A percentile compares a stretch with the other conserved stretches of the same genome.
Conservation (phyloP, 768 basidiomycete species). For the Harrya chromipes region DNA sequence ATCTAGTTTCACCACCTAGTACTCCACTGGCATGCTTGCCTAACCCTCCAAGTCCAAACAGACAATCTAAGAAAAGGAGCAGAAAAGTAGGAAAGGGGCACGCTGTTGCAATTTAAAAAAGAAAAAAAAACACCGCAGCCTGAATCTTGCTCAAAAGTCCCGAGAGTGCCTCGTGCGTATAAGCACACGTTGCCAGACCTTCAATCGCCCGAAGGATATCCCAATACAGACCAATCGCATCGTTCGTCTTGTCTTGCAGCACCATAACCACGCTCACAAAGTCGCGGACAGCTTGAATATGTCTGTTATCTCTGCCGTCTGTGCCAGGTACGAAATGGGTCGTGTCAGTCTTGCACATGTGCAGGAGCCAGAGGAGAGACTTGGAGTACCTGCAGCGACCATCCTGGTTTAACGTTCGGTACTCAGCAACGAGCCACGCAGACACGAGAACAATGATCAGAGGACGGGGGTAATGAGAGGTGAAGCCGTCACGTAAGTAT, state of each 20-base stretch:
- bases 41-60: conserved; percentile 95
- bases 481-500: too few relatives aligned
- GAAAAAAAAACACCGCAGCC: too few relatives aligned
- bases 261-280: conserved; percentile 92
- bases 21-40: conserved; percentile 90
- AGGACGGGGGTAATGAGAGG: too few relatives aligned
- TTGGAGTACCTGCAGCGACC: conserved; percentile 84
- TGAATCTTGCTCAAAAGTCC: conserved; percentile 79
- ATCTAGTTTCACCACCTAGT: conserved; percentile 85
- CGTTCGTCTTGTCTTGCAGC: conserved; percentile 95
- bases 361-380: not conserved
- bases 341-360: conserved; percentile 28
- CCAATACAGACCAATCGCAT: conserved; percentile 85
- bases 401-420: conserved; percentile 91
- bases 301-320: conserved; percentile 82
- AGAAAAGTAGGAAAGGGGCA: not conserved
- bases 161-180: conserved; percentile 78
- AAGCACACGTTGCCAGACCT: conserved; percentile 83
- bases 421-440: conserved; percentile 93
- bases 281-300: conserved; percentile 92
- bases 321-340: conserved; percentile 67
- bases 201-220: conserved; percentile 84
- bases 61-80: conserved; percentile 63
- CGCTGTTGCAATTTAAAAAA: too few relatives aligned
- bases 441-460: too few relatives aligned